Percentiles rank a stretch among this genome's conserved stretches.
These are phyloP conservation scores for Pythium guiyangense DNA, from an alignment of 352 stramenopile species.

Conservation along the genomic window DNA sequence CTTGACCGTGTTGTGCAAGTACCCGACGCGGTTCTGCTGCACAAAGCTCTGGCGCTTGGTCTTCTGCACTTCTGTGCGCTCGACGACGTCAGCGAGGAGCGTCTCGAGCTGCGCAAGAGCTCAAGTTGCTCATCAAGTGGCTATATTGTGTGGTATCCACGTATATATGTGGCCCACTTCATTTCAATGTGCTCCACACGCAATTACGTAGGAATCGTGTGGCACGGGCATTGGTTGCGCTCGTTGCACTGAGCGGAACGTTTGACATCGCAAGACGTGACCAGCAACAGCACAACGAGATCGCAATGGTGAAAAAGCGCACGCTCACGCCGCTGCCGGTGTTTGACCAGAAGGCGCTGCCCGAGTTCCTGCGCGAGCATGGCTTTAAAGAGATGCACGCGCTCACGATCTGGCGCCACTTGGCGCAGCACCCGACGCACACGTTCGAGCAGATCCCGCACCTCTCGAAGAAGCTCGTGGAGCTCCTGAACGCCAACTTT, in stretches of 20 bases:
- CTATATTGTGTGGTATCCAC: too few relatives aligned
- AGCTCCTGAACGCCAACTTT: constrained; percentile 65
- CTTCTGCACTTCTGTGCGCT: constrained; percentile 28
- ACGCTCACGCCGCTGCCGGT: constrained; percentile 63
- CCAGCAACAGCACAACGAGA: too few relatives aligned
- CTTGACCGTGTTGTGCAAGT: constrained; percentile 31
- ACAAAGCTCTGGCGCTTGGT: constrained; percentile 43
- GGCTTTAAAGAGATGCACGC: constrained; percentile 76
- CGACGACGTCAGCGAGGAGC: constrained; percentile 33
- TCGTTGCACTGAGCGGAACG: too few relatives aligned
- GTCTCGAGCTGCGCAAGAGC: constrained; percentile 27
- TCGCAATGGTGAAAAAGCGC: constrained; percentile 82
- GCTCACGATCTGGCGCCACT: constrained; percentile 68
- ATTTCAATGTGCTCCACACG: too few relatives aligned
- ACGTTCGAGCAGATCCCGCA: constrained; percentile 56
- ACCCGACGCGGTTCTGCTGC: constrained; percentile 42
- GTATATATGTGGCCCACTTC: too few relatives aligned
- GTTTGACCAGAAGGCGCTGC: constrained; percentile 70
- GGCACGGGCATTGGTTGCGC: too few relatives aligned
- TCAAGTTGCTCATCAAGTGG: too few relatives aligned
- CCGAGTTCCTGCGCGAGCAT: constrained; percentile 52
- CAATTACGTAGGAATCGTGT: too few relatives aligned
- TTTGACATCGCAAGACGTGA: too few relatives aligned
- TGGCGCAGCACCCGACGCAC: constrained; percentile 54
- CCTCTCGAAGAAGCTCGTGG: constrained; percentile 53